These are phyloP conservation scores for Dictyophora rubrovolvata DNA, from an alignment of 768 basidiomycete species.

Conservation along the genomic window DNA sequence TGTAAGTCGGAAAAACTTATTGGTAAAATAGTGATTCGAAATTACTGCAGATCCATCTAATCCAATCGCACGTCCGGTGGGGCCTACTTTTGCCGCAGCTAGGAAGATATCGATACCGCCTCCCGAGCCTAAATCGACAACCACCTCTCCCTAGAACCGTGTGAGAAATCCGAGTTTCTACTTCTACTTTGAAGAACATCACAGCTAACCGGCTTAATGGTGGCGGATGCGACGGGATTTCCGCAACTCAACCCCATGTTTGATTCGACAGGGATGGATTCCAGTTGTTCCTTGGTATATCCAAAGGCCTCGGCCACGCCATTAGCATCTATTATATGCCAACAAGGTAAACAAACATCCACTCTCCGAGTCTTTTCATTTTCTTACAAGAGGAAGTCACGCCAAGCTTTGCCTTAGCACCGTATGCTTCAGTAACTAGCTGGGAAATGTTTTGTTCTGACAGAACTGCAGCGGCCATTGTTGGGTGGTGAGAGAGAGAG, in stretches of 20 bases:
- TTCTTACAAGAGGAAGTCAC: not conserved
- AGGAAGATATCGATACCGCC: conserved; percentile 48
- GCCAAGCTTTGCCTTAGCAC: not conserved
- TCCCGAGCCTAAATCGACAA: conserved; percentile 49
- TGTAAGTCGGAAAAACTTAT: not conserved
- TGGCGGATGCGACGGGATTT: conserved; percentile 38
- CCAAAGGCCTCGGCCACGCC: conserved; percentile 36
- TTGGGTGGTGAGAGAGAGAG: too few species aligned
- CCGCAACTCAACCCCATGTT: conserved; percentile 47
- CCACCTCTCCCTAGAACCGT: conserved; percentile 39
- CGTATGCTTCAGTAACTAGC: not conserved
- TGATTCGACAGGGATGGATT: conserved; percentile 31
- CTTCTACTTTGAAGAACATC: not conserved
- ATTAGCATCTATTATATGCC: conserved; percentile 19
- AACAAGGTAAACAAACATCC: not conserved
- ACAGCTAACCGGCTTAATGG: conserved; percentile 32
- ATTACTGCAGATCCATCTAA: conserved; percentile 41
- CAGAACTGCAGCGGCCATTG: too few species aligned
- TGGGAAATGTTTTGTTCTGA: not conserved
- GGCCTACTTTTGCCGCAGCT: conserved; percentile 40
- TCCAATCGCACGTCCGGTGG: conserved; percentile 40
- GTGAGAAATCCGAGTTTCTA: not conserved
- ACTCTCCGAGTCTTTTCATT: not conserved
- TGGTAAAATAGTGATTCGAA: not conserved
- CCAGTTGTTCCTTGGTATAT: conserved; percentile 34